Conservation (phyloP, 75 land plant genomes). For the Azolla pinnata region DNA sequence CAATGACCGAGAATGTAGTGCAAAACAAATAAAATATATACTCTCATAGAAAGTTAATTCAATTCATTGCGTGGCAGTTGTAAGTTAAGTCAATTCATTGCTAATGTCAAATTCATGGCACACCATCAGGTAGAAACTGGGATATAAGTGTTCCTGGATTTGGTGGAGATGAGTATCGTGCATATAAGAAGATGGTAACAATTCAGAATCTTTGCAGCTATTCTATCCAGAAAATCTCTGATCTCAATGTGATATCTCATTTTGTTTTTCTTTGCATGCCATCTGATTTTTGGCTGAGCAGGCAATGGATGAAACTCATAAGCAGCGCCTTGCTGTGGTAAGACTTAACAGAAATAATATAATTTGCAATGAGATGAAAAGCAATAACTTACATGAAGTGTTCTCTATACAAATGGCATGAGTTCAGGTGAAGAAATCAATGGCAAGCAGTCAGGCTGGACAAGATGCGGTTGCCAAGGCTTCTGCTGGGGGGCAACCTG, state of each 20-base stretch:
- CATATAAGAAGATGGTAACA: conserved; percentile 23
- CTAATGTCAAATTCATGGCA: too few relatives aligned
- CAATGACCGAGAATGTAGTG: too few relatives aligned
- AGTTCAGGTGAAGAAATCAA: conserved; percentile 14
- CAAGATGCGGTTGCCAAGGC: conserved; percentile 1
- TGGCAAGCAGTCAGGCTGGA: conserved; percentile 9
- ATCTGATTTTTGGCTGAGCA: conserved; percentile 2
- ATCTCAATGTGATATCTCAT: too few relatives aligned
- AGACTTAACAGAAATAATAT: neutral
- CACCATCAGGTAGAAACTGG: conserved; percentile 16
- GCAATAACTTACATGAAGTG: neutral
- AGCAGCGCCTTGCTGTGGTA: conserved; percentile 28
- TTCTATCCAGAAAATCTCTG: neutral
- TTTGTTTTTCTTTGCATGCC: neutral
- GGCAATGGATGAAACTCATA: conserved; percentile 17
- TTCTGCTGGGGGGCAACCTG: neutral
- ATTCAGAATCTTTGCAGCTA: neutral
- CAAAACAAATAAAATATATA: too few relatives aligned
- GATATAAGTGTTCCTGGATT: conserved; percentile 22
- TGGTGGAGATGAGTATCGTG: conserved; percentile 24
- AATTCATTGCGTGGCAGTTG: too few relatives aligned
- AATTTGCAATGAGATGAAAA: neutral
- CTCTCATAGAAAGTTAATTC: too few relatives aligned
- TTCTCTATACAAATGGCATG: neutral
- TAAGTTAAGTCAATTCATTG: too few relatives aligned